Conservation (phyloP, 148 eudicot genomes). For the Pharnaceum exiguum region DNA sequence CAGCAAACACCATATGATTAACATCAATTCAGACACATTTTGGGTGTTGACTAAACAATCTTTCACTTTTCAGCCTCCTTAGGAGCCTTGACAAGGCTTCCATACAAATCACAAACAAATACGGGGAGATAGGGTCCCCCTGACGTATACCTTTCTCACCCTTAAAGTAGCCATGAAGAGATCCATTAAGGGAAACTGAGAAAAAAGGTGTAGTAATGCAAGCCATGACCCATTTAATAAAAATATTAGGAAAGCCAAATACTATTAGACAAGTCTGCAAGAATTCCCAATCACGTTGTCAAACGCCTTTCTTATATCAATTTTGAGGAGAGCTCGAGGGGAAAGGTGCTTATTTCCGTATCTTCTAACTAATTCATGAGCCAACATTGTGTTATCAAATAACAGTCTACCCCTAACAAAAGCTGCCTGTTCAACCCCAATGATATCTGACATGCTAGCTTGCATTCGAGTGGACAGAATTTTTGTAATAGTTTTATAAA, state of each 20-base stretch:
- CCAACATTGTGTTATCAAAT: background rate
- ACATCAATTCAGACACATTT: background rate
- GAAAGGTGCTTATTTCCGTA: background rate
- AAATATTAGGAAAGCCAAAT: background rate
- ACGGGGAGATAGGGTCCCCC: background rate
- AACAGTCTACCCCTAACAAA: background rate
- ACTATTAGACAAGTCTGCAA: background rate
- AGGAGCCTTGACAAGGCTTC: background rate
- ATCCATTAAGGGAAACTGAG: background rate
- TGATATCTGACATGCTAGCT: background rate
- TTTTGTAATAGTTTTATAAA: background rate
- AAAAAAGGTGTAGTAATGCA: background rate
- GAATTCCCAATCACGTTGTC: background rate
- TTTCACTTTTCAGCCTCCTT: background rate
- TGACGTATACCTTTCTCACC: background rate
- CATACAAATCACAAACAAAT: background rate
- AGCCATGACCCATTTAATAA: background rate
- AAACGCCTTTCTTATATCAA: background rate
- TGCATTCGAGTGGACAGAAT: background rate
- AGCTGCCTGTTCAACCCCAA: background rate
- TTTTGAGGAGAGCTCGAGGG: background rate
- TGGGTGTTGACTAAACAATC: background rate
- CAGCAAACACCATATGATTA: background rate
- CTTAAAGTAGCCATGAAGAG: background rate
- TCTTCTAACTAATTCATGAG: background rate